A percentile compares a stretch with the other conserved stretches of the same genome.
phyloP scores from a whole-genome alignment of 441 rosid genomes.

The Gossypium gossypioides region DNA sequence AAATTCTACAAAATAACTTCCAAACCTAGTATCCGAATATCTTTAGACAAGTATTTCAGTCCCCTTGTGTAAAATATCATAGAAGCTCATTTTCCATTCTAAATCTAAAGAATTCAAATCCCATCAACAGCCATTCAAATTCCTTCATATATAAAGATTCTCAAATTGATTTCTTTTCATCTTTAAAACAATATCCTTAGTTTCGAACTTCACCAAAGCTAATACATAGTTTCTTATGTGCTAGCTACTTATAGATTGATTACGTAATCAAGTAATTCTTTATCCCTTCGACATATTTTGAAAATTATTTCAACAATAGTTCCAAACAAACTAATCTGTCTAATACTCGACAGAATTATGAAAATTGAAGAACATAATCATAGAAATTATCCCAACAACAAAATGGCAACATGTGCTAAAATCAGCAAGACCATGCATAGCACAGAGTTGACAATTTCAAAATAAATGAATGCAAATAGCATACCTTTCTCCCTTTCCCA shows the following conservation, averaged over 20 bases:
- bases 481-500: not conserved
- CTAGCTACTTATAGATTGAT: not conserved
- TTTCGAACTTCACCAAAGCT: not conserved
- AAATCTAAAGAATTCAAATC: not conserved
- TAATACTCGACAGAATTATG: not conserved
- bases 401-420: not conserved
- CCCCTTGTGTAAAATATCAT: not conserved
- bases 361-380: not conserved
- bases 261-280: not conserved
- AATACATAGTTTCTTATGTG: not conserved
- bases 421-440: not conserved
- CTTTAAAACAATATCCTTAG: not conserved
- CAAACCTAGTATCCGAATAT: not conserved
- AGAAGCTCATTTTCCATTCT: not conserved
- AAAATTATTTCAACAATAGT: not conserved
- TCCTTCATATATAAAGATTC: not conserved
- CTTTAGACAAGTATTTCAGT: not conserved
- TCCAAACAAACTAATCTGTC: not conserved
- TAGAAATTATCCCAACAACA: not conserved
- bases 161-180: not conserved
- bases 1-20: not conserved
- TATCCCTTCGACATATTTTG: not conserved
- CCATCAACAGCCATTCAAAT: not conserved
- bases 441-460: not conserved
- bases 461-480: not conserved